These are phyloP conservation scores for Aureobasidium zeae DNA, from an alignment of 2,329 filamentous ascomycete species.

Conservation along the genomic window DNA sequence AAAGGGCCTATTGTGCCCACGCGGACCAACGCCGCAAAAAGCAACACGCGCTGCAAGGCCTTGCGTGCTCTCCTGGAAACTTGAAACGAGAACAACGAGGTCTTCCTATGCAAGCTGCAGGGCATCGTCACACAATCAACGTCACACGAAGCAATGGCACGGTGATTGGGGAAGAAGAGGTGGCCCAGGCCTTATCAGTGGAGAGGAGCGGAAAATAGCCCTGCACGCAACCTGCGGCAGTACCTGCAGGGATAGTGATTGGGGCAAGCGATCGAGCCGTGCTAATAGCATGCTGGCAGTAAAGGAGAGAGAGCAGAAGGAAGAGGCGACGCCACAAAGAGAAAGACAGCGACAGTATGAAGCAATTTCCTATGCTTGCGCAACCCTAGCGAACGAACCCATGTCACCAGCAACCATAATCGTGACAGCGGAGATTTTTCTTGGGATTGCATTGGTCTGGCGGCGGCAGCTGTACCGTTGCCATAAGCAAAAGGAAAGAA, in stretches of 20 bases:
- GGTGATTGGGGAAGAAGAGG: not conserved
- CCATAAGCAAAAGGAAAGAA: too few species aligned
- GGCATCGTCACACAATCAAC: slow-evolving; percentile 7
- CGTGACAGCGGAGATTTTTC: slow-evolving; percentile 14
- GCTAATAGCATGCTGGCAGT: not conserved
- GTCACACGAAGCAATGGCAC: slow-evolving; percentile 2
- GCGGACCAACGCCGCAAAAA: slow-evolving; percentile 10
- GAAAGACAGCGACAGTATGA: not conserved
- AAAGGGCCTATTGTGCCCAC: slow-evolving; percentile 5
- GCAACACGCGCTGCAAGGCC: slow-evolving; percentile 3
- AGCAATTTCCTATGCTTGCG: slow-evolving; percentile 10
- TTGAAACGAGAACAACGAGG: slow-evolving; percentile 13
- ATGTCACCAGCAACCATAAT: slow-evolving; percentile 9
- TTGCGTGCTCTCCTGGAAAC: slow-evolving; percentile 10
- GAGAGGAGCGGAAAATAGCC: slow-evolving; percentile 9
- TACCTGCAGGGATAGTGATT: slow-evolving; percentile 15
- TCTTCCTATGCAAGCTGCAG: slow-evolving; percentile 12
- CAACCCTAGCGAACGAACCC: slow-evolving; percentile 13
- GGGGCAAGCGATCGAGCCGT: slow-evolving; percentile 7
- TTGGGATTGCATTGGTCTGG: slow-evolving; percentile 2
- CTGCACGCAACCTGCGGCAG: slow-evolving; percentile 12
- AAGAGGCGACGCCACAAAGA: slow-evolving; percentile 4
- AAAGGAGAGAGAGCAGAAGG: too few species aligned
- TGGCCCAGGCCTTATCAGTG: slow-evolving; percentile 1
- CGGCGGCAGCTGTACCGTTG: slow-evolving; percentile 14